Conservation (phyloP, 176 grass and related monocot species). For the Cymbopogon citratus region DNA sequence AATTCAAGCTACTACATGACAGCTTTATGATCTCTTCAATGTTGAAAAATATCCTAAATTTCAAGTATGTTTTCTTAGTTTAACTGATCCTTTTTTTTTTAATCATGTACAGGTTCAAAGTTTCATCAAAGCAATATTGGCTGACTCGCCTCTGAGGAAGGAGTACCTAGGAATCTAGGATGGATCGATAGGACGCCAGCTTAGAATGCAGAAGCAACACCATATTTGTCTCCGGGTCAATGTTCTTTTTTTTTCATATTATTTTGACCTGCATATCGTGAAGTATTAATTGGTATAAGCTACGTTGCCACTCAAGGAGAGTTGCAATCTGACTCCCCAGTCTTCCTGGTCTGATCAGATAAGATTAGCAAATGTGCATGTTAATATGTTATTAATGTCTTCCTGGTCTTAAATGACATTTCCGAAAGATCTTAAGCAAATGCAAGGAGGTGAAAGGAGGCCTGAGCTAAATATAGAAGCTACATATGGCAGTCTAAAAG, state of each 20-base stretch:
- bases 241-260: not conserved
- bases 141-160: constrained; percentile 61
- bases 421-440: not conserved
- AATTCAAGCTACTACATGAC: not conserved
- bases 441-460: not conserved
- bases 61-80: not conserved
- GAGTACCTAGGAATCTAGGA: constrained; percentile 53
- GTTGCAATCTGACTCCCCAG: not conserved
- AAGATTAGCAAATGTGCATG: not conserved
- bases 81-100: not conserved
- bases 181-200: constrained; percentile 38
- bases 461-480: not conserved
- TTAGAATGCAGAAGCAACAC: constrained; percentile 18
- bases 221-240: not conserved
- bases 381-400: not conserved
- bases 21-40: not conserved
- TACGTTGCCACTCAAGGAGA: not conserved
- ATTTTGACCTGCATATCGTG: not conserved
- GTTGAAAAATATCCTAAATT: not conserved
- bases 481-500: not conserved
- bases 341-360: not conserved
- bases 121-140: constrained; percentile 68
- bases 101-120: constrained; percentile 47
- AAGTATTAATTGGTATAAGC: not conserved
- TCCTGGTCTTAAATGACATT: not conserved